phyloP scores from a whole-genome alignment of 2,329 filamentous ascomycete species.

The Chaetomium strumarium region DNA sequence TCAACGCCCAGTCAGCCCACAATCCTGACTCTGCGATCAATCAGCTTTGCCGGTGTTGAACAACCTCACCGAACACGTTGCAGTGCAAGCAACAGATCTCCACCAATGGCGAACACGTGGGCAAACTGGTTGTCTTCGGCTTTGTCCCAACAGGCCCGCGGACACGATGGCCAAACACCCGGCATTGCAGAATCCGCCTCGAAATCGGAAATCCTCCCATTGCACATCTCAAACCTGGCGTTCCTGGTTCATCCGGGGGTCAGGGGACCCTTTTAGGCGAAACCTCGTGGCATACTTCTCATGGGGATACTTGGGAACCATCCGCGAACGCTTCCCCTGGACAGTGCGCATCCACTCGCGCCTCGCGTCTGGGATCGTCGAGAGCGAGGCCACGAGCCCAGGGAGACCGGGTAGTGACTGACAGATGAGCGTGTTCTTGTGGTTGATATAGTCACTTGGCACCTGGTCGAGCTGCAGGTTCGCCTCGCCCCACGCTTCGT shows the following conservation, averaged over 20 bases:
- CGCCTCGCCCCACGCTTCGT: constrained; percentile 1
- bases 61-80: too few species aligned
- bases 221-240: constrained; percentile 2
- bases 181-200: too few species aligned
- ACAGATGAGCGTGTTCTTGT: constrained; percentile 2
- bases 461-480: background rate
- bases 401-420: background rate
- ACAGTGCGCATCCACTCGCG: background rate
- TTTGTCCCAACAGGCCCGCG: too few species aligned
- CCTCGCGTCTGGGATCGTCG: background rate
- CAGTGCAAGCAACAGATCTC: too few species aligned
- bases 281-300: constrained; percentile 4
- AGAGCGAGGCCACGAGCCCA: background rate
- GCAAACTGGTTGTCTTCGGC: too few species aligned
- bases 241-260: background rate
- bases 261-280: background rate
- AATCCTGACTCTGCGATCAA: too few species aligned
- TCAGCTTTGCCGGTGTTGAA: too few species aligned
- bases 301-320: background rate
- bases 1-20: too few species aligned
- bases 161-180: too few species aligned
- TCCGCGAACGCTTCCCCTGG: background rate
- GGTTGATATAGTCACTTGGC: constrained; percentile 4
- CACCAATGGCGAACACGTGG: too few species aligned
- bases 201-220: too few species aligned